Evolutionary conservation across 345 rosid species (phyloP).

Genomic region (Dovyalis caffra): DNA sequence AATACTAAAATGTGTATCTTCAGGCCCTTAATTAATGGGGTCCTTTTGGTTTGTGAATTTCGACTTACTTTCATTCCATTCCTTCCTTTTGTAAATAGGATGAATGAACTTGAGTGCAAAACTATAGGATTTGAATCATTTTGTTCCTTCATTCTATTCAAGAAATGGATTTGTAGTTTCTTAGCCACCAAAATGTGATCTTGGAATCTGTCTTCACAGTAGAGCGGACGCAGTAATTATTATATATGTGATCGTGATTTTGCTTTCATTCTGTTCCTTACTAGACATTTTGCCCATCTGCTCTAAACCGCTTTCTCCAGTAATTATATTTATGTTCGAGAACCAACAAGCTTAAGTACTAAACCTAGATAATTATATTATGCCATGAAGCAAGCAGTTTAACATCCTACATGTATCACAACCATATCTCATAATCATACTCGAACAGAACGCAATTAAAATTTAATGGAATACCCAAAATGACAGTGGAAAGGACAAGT

Average conservation of each 20-base stretch:
- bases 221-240: neutral
- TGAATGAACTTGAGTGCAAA: constrained; percentile 8
- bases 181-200: neutral
- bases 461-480: neutral
- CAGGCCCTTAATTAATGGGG: neutral
- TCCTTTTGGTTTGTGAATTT: constrained; percentile 2
- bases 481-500: neutral
- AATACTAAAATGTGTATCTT: constrained; percentile 7
- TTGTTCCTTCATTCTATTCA: constrained; percentile 10
- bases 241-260: neutral
- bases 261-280: neutral
- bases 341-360: neutral
- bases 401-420: neutral
- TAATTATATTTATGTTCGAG: neutral
- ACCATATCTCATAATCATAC: neutral
- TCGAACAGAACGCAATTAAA: neutral
- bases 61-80: constrained; percentile 6
- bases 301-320: neutral
- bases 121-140: constrained; percentile 15
- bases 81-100: constrained; percentile 27
- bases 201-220: too few species aligned
- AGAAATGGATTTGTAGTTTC: constrained; percentile 19
- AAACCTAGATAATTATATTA: too few species aligned
- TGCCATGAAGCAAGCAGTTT: neutral
- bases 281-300: neutral